A percentile compares a stretch with the other conserved stretches of the same genome.
phyloP scores from a whole-genome alignment of 2,329 filamentous ascomycete genomes.

The Lasiodiplodia sp. region DNA sequence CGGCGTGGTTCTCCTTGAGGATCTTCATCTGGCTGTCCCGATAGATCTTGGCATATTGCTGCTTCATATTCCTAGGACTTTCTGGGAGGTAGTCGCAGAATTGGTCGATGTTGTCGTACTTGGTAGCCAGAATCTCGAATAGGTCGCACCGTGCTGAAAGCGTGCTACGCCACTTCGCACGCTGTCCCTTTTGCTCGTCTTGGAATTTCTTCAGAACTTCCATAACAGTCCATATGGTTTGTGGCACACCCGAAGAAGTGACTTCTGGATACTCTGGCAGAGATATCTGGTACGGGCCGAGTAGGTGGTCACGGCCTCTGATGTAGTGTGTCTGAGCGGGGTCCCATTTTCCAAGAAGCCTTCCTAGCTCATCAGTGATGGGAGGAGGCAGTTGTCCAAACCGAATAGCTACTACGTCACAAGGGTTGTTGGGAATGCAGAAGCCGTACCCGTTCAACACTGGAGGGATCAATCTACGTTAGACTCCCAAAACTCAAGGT shows the following conservation, averaged over 20 bases:
- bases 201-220: constrained; percentile 36
- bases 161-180: constrained; percentile 32
- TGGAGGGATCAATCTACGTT: constrained; percentile 23
- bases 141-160: constrained; percentile 27
- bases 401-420: constrained; percentile 55
- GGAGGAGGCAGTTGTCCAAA: constrained; percentile 49
- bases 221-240: constrained; percentile 43
- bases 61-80: constrained; percentile 42
- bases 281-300: constrained; percentile 41
- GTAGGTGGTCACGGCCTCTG: constrained; percentile 40
- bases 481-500: neutral
- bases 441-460: constrained; percentile 62
- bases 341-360: constrained; percentile 29
- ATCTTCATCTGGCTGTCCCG: constrained; percentile 45
- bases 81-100: constrained; percentile 32
- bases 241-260: constrained; percentile 44
- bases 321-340: constrained; percentile 41
- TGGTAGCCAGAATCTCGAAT: constrained; percentile 39
- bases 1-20: constrained; percentile 31
- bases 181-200: neutral
- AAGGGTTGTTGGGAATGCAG: constrained; percentile 55
- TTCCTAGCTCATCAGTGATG: constrained; percentile 36
- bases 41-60: constrained; percentile 47
- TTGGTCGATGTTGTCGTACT: constrained; percentile 36
- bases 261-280: constrained; percentile 35